Base-by-base conservation (phyloP, 192 early-diverging fungal species). In the Umbelopsis ramanniana region DNA sequence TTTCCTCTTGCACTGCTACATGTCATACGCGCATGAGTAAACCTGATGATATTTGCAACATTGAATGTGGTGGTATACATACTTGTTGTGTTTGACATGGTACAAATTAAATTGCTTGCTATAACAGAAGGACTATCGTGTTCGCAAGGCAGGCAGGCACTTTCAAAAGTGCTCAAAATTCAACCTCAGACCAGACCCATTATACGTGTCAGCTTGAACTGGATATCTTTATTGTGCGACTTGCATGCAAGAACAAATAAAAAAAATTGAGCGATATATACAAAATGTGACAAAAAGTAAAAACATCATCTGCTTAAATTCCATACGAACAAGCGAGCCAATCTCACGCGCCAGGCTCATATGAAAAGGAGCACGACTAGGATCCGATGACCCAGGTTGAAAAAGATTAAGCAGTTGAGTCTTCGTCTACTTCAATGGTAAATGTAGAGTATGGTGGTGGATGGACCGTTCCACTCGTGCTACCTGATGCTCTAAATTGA, bases 391-490 rank as follows among this genome's bases (percentile, higher is more conserved):
- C 3, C 38, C 8, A 3, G 40, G 40, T 43, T 43, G 6, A 5
- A 6, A 5, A 43, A 7, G 6, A 43, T 12, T 6, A 43, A 6
- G 6, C 40, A 43, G 40, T 11, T 1, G 40, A 11, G 11, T 63
- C 26, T 29, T 17, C 26, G 15, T 63, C 57, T 12, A 37, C 33
- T 14, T 63, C 57, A 14, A 63, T 19, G 26, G 26, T 35, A 37
- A 63, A 63, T 29, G 57, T 35, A 29, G 57, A 63, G n/a, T 63
- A 63, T 7, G 57, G 57, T 37, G 57, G 57, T 29, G 57, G 57
- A 14, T 63, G 57, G 1, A 63, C 5, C 15, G 2, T 29, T 17
- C 57, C 0, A 63, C 57, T 63, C 3, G 57, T 37, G 57, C 33
- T 37, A 6, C 24, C 57, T 17, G 38, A 68, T 4, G 11, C 35